Evolutionary conservation across 768 basidiomycete genomes (phyloP), one percentile per base, ranked within the genome.

Genomic region (Botryobasidium botryosum): DNA sequence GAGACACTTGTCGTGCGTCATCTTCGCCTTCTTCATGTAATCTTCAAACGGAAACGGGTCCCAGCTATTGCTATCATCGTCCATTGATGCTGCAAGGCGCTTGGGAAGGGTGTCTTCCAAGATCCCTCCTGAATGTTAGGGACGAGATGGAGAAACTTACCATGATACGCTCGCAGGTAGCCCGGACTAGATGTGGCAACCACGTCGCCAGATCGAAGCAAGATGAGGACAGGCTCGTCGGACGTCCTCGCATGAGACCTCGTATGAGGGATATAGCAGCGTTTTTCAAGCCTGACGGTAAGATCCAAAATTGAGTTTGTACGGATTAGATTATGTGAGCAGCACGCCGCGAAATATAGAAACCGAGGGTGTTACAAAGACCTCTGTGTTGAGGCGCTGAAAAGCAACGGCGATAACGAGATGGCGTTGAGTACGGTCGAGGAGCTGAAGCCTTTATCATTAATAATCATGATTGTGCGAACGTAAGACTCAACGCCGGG

Each of bases 231-330:
- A 2, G 92, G 92, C 17, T 74, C 68, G 0, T 64, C 66, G 42
- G 91, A n/a, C n/a, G n/a, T n/a, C n/a, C 79, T 44, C 91, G 71
- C 6, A 84, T 84, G 8, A 70, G 59, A 1, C 83, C 79, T 2
- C 92, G 94, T 17, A 94, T 80, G 29, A 99, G 74, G 57, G 97
- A 92, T 36, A 96, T 63, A 3, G 83, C 79, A 0, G 86, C 75
- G 53, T 83, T 84, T n/a, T 5, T 92, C 94, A 6, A 97, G 71
- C 2, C 90, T 92, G 52, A 2, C 12, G 12, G 7, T 4, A 13
- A 12, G 12, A 12, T 12, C 18, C n/a, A n/a, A n/a, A n/a, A n/a
- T n/a, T n/a, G 24, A 29, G 12, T 5, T 38, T 1, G 29, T 8
- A 24, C 50, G 23, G 28, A 21, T 12, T 27, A n/a, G 6, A 18